Base-by-base conservation (phyloP, 352 stramenopile genomes). In the Globisporangium camurandrum region DNA sequence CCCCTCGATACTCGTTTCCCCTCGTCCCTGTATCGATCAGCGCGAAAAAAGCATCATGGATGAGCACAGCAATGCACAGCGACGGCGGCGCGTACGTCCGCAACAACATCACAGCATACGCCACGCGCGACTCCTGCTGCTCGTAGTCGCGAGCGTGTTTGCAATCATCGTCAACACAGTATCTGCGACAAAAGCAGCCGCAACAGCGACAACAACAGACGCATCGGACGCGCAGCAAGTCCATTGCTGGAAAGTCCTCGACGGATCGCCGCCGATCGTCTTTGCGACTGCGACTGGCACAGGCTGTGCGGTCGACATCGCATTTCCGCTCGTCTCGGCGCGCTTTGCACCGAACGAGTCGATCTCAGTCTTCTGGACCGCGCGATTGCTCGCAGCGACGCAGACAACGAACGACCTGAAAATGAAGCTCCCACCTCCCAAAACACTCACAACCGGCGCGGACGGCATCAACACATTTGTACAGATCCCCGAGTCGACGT, bases 401-500 rank as follows among this genome's bases (percentile, higher is more conserved):
- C 37, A 65, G 24, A 71, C 59, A 1, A 50, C 33, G 16, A 85
- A 87, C 56, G 59, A 38, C 19, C 55, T 87, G 44, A 48, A 62
- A 23, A 77, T 87, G 44, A 57, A 64, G 10, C 43, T 73, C 31
- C 69, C 71, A 14, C 69, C 71, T 3, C 40, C 49, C n/a, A 51
- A 40, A 11, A 68, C 66, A 31, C 12, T 57, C 16, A 66, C 69
- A 3, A 52, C 67, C n/a, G 61, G 46, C 36, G 41, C 57, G 3
- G 66, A 73, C 56, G 45, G 74, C 46, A n/a, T 26, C 5, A 53
- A 54, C 30, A 19, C 56, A 38, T 22, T 23, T 17, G 63, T 71
- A 49, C 67, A 84, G 59, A 84, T 85, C 64, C 24, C 62, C 6
- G 62, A 54, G 19, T 82, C 64, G 9, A 76, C 75, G 46, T 53